phyloP scores from a whole-genome alignment of 371 early-diverging fungal species.

The Mucor piriformis region DNA sequence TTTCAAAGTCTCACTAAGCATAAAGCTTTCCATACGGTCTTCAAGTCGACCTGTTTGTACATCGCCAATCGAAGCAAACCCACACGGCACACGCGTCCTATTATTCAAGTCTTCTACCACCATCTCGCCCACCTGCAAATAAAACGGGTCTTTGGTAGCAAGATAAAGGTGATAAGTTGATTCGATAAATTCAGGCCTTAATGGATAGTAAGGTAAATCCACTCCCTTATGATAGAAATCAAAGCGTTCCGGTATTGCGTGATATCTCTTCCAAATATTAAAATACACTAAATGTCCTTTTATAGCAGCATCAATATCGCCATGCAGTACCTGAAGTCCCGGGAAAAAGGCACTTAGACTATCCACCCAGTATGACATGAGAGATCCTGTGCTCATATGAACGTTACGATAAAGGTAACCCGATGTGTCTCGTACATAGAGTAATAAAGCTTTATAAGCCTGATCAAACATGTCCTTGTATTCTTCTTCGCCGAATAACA shows the following conservation, averaged over 20 bases:
- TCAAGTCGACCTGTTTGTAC: conserved; percentile 69
- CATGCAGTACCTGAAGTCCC: conserved; percentile 81
- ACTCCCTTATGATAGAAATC: conserved; percentile 66
- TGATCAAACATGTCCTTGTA: conserved; percentile 80
- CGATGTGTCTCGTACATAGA: conserved; percentile 64
- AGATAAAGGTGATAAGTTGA: conserved; percentile 90
- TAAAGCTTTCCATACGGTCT: conserved; percentile 94
- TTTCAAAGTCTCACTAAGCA: conserved; percentile 93
- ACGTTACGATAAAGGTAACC: conserved; percentile 88
- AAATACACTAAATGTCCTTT: conserved; percentile 81
- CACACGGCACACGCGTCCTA: conserved; percentile 76
- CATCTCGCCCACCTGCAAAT: conserved; percentile 88
- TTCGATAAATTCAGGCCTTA: conserved; percentile 94
- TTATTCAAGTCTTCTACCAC: conserved; percentile 79
- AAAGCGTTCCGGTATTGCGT: conserved; percentile 87
- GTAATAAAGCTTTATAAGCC: conserved; percentile 74
- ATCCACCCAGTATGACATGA: conserved; percentile 85
- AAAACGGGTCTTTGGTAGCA: conserved; percentile 90
- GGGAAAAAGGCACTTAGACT: conserved; percentile 92
- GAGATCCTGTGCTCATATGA: conserved; percentile 71
- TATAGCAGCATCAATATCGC: conserved; percentile 85
- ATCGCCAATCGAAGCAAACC: conserved; percentile 79
- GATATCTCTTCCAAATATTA: conserved; percentile 85
- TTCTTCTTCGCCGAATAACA: conserved; percentile 83
- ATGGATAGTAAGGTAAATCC: conserved; percentile 76